Conservation (phyloP, 306 rosid genomes). For the Casuarina glauca region DNA sequence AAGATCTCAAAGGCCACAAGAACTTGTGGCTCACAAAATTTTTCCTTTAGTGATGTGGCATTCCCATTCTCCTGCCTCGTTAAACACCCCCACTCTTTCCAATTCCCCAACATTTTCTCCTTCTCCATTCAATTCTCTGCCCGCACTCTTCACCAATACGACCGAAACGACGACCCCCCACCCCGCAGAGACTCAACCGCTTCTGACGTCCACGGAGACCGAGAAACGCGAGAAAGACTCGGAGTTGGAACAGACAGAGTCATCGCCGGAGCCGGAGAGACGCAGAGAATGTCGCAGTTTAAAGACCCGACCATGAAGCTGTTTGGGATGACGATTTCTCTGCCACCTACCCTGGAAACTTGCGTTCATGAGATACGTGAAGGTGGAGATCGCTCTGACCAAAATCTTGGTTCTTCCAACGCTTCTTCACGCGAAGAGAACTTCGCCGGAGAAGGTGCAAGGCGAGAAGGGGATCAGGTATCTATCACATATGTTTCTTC, state of each 20-base stretch:
- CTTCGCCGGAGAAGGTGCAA: conserved; percentile 24
- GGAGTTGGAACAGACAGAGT: not conserved
- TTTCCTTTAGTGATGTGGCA: conserved; percentile 57
- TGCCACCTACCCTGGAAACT: conserved; percentile 36
- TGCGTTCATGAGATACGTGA: conserved; percentile 21
- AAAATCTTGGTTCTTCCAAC: conserved; percentile 35
- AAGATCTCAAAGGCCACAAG: conserved; percentile 76
- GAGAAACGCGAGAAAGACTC: conserved; percentile 13
- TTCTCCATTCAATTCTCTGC: conserved; percentile 3
- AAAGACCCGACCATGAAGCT: conserved; percentile 66
- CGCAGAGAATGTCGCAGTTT: conserved; percentile 53
- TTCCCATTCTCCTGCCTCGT: conserved; percentile 33
- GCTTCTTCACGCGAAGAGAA: conserved; percentile 28
- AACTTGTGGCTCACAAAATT: conserved; percentile 79
- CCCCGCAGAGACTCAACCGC: not conserved
- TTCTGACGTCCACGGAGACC: not conserved
- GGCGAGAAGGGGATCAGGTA: conserved; percentile 46
- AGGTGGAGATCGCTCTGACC: conserved; percentile 16
- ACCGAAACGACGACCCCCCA: not conserved
- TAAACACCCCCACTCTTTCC: conserved; percentile 14
- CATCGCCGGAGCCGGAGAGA: not conserved
- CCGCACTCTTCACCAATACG: conserved; percentile 21
- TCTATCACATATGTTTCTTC: conserved; percentile 1
- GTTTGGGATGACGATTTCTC: conserved; percentile 72
- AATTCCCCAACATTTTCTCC: not conserved